Evolutionary conservation across 805 yeast genomes (phyloP), one percentile per base, ranked within the genome.

Genomic region (Starmerella vaccinii): DNA sequence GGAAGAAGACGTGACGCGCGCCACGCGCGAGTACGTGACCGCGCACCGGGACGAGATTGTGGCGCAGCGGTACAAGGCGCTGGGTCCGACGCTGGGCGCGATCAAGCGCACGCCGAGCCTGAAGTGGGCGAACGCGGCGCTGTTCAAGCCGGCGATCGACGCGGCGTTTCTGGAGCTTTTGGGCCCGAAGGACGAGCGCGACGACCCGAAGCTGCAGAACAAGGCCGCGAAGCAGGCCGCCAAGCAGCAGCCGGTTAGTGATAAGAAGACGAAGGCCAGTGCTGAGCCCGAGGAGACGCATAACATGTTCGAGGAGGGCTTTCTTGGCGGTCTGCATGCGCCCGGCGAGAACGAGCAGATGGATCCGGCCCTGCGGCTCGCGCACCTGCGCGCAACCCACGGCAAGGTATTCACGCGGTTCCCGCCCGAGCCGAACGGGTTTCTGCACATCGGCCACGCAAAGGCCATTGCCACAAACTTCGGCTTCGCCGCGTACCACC

Each of bases 401-500:
- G 95, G 96, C 43, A 75, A 76, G 63, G 97, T 90, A 26, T 80
- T 77, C 61, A 92, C 98, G 3, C 80, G 99, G 65, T 92, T 92
- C 71, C 99, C 99, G 43, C 98, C 98, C 5, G 98, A 92, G 71
- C 98, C 98, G 38, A 90, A 94, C 69, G 98, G 98, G 60, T 92
- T 81, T 65, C 75, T 92, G 63, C 98, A 92, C 67, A 90, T 92
- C 67, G 98, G 99, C 41, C 99, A 92, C 65, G 84, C 95, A 38
- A 92, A 92, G 70, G 98, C 98, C 47, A 90, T 92, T 65, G 84
- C 92, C 78, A 96, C 90, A 49, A 89, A 92, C 67, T 92, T 92
- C 68, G 99, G 99, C n/a, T 92, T 75, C 67, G 98, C 98, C 37
- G 82, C 84, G 64, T 82, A 72, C 69, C 74, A 88, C 66, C 76